phyloP scores from a whole-genome alignment of 495 filamentous ascomycete genomes.

The Neurospora tetrasperma region DNA sequence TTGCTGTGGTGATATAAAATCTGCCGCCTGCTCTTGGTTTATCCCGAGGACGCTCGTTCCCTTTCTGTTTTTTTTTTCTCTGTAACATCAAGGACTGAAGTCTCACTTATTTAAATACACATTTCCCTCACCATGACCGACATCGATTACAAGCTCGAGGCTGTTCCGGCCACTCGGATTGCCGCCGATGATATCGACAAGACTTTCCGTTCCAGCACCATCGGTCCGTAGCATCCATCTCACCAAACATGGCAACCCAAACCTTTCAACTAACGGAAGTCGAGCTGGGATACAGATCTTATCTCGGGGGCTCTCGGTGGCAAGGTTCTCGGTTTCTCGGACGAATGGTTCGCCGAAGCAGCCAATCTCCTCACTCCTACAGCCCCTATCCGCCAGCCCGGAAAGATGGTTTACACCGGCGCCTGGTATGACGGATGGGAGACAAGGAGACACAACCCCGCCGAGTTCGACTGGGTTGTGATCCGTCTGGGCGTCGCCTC shows the following conservation, averaged over 20 bases:
- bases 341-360: constrained; percentile 85
- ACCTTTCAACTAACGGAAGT: neutral
- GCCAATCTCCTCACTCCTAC: constrained; percentile 67
- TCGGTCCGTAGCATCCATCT: constrained; percentile 41
- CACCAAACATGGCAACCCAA: neutral
- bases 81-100: neutral
- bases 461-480: constrained; percentile 75
- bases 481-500: constrained; percentile 70
- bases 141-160: constrained; percentile 35
- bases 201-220: constrained; percentile 58
- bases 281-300: constrained; percentile 47
- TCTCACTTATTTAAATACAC: neutral
- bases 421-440: constrained; percentile 98
- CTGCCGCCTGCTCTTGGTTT: constrained; percentile 3
- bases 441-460: constrained; percentile 73
- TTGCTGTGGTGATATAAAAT: neutral
- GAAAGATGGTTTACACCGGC: constrained; percentile 74
- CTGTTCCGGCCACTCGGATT: constrained; percentile 37
- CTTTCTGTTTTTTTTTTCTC: neutral
- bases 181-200: constrained; percentile 53
- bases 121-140: constrained; percentile 17
- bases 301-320: constrained; percentile 65
- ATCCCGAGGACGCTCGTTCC: neutral
- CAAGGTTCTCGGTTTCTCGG: constrained; percentile 63
- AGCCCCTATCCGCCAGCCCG: constrained; percentile 63